Evolutionary conservation across 1,284 basidiomycete genomes (phyloP).

Genomic region (Naganishia albida): DNA sequence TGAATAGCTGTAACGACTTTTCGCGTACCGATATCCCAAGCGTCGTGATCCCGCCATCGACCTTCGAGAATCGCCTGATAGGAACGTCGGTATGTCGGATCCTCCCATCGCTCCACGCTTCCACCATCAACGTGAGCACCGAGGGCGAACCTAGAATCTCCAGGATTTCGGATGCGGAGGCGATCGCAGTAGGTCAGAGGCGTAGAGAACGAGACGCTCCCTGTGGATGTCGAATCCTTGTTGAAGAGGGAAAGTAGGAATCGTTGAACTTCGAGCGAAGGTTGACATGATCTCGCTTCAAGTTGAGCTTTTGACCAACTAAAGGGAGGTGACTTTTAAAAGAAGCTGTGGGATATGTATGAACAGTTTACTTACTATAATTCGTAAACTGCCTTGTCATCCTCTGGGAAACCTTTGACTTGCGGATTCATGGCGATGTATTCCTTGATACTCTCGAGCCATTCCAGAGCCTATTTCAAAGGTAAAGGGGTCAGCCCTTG

Average conservation of each 20-base stretch:
- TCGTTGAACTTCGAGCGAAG: constrained; percentile 61
- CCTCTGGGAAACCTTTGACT: constrained; percentile 63
- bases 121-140: constrained; percentile 77
- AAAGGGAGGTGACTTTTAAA: constrained; percentile 22
- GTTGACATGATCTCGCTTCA: constrained; percentile 71
- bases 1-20: neutral
- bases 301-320: constrained; percentile 64
- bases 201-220: constrained; percentile 61
- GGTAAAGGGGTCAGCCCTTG: neutral
- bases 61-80: constrained; percentile 64
- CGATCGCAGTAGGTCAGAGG: constrained; percentile 76
- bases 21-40: constrained; percentile 44
- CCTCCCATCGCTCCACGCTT: constrained; percentile 76
- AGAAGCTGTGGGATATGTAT: neutral
- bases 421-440: constrained; percentile 62
- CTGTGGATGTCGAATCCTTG: constrained; percentile 49
- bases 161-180: constrained; percentile 70
- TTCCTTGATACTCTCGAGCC: constrained; percentile 63
- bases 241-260: constrained; percentile 64
- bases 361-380: constrained; percentile 57
- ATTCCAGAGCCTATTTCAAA: constrained; percentile 58
- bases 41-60: constrained; percentile 58
- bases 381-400: constrained; percentile 71
- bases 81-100: constrained; percentile 62
- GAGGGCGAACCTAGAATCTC: constrained; percentile 68